A percentile compares a stretch with the other conserved stretches of the same genome.
Conservation (phyloP, 2,329 filamentous ascomycete genomes). For the Neoarthrinium moseri region DNA sequence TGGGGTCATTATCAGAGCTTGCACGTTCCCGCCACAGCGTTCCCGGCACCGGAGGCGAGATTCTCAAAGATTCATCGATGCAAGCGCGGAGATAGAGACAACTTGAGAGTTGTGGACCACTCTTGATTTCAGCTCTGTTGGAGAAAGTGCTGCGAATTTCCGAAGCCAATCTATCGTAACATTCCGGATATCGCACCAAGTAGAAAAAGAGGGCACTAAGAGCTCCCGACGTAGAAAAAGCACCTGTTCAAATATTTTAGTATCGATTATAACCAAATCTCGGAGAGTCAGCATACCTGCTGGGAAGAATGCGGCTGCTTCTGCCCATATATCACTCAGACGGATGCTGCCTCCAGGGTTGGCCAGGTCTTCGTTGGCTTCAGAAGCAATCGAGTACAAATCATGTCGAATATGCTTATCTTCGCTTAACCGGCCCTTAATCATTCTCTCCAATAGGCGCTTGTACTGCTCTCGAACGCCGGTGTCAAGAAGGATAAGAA, state of each 20-base stretch:
- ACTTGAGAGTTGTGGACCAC: constrained; percentile 28
- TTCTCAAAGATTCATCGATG: constrained; percentile 44
- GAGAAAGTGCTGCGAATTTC: constrained; percentile 33
- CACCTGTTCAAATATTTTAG: no score
- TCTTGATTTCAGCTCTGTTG: constrained; percentile 24
- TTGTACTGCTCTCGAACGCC: not conserved
- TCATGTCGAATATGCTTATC: constrained; percentile 14
- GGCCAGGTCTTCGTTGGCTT: constrained; percentile 8
- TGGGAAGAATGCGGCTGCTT: constrained; percentile 7
- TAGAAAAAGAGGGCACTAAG: constrained; percentile 33
- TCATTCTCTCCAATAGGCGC: constrained; percentile 15
- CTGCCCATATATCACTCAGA: constrained; percentile 3
- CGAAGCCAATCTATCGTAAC: constrained; percentile 23
- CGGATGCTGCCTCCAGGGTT: not conserved
- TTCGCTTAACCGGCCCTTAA: constrained; percentile 13
- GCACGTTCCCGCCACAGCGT: constrained; percentile 30
- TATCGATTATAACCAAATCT: no score
- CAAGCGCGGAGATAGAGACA: constrained; percentile 42
- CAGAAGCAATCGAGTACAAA: constrained; percentile 12
- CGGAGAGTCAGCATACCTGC: no score
- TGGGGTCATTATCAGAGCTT: not conserved
- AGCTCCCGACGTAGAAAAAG: constrained; percentile 29
- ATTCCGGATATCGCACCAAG: constrained; percentile 24
- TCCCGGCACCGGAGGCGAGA: constrained; percentile 39
- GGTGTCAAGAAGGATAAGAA: not conserved